phyloP scores from a whole-genome alignment of 2,329 filamentous ascomycete genomes.

The Aspergillus japonicus region DNA sequence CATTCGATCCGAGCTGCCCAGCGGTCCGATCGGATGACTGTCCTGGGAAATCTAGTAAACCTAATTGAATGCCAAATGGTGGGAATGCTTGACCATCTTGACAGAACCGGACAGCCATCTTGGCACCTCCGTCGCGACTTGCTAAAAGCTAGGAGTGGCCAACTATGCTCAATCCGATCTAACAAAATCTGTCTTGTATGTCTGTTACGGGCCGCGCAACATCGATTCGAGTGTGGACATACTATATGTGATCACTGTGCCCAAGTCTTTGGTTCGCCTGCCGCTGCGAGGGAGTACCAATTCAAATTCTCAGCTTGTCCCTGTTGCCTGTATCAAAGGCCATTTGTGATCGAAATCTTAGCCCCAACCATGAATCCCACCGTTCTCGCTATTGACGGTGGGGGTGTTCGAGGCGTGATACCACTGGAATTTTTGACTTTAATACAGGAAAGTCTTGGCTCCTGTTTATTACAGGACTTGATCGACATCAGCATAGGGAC shows the following conservation, averaged over 20 bases:
- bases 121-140: background rate
- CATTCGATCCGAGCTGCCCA: background rate
- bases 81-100: background rate
- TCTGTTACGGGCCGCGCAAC: background rate
- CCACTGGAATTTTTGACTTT: constrained; percentile 17
- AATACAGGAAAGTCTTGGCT: constrained; percentile 14
- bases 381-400: background rate
- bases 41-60: background rate
- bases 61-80: background rate
- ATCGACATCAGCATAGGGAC: constrained; percentile 15
- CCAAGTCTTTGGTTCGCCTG: background rate
- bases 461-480: constrained; percentile 14
- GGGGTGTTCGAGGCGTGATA: constrained; percentile 4
- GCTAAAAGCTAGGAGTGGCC: background rate
- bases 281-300: background rate
- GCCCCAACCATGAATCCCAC: background rate
- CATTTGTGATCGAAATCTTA: background rate
- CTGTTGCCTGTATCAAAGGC: background rate
- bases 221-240: background rate
- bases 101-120: background rate
- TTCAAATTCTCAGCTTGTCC: background rate
- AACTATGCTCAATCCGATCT: background rate
- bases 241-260: background rate
- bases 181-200: background rate
- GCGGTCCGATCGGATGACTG: background rate